Conservation (phyloP, 2,329 filamentous ascomycete species). For the Colletotrichum sp. region DNA sequence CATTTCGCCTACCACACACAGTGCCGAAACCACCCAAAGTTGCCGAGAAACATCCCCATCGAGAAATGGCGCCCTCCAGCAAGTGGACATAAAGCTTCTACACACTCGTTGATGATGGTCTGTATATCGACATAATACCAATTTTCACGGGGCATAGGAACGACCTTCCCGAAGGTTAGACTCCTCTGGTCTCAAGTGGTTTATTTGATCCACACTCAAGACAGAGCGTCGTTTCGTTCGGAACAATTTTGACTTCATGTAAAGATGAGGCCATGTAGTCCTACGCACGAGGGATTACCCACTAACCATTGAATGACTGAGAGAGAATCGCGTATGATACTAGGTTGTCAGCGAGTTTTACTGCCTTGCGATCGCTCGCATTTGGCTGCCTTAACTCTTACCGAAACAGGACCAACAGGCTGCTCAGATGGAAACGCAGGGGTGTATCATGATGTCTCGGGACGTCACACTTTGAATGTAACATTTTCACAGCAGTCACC, state of each 20-base stretch:
- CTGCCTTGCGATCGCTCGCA: not conserved
- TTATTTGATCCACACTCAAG: not conserved
- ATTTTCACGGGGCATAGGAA: not conserved
- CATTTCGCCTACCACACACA: rapidly evolving
- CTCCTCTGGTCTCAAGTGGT: not conserved
- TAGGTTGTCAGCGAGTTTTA: not conserved
- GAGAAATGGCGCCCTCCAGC: not conserved
- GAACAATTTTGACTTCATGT: not conserved
- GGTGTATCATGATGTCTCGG: not conserved
- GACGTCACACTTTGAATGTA: too few relatives aligned
- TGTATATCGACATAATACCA: not conserved
- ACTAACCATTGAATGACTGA: rapidly evolving
- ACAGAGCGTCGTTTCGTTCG: not conserved
- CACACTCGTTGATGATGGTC: not conserved
- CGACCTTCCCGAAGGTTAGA: not conserved
- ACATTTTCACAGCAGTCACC: not conserved
- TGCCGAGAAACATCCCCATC: not conserved
- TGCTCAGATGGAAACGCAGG: too few relatives aligned
- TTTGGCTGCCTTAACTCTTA: not conserved
- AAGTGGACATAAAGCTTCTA: not conserved
- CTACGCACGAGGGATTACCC: not conserved
- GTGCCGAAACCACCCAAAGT: not conserved
- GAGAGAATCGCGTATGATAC: not conserved
- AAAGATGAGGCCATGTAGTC: not conserved
- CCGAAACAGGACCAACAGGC: not conserved